Base-by-base conservation (phyloP, 1,139 yeast genomes). In the Candida smagusa region DNA sequence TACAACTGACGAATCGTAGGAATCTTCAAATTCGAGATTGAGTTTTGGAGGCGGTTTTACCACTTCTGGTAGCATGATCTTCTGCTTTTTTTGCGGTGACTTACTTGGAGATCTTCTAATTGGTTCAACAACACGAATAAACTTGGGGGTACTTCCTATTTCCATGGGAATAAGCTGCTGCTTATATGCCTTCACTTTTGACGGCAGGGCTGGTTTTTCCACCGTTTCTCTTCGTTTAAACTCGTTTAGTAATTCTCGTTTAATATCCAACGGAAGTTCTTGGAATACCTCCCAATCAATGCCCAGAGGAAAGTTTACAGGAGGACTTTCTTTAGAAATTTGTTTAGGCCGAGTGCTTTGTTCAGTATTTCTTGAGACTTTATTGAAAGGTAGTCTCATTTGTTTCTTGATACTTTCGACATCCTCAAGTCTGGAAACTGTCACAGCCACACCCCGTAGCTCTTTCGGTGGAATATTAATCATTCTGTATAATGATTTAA, bases 381-480 rank as follows among this genome's bases (percentile, higher is more conserved):
- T 31, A 12, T 11, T 12, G 43, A 74, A 72, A 0, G 73, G 69
- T 21, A 79, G 53, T 36, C 54, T 64, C 58, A 56, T 65, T 48
- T 79, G 84, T 27, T 62, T 61, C 4, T 50, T 38, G 46, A 54
- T 42, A 45, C 53, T 52, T 3, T 64, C 72, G 9, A 64, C 67
- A 42, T 65, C 70, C 27, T 65, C 67, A 33, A 87, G 62, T 47
- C 75, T 78, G 7, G 74, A 69, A 59, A 88, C 68, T 28, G 81
- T 84, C 0, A 90, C 67, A 0, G 95, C 84, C 2, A 90, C 59
- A 0, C 97, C 97, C 38, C 97, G 64, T 9, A 90, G 60, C 35
- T 87, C 96, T 6, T 54, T 54, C 0, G 87, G 81, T 0, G 84
- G 82, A 34, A 85, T 72, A 27, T 74, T 72, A 27, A 85, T 45